Conservation (phyloP, 164 flowering plant genomes). For the Houttuynia cordata region DNA sequence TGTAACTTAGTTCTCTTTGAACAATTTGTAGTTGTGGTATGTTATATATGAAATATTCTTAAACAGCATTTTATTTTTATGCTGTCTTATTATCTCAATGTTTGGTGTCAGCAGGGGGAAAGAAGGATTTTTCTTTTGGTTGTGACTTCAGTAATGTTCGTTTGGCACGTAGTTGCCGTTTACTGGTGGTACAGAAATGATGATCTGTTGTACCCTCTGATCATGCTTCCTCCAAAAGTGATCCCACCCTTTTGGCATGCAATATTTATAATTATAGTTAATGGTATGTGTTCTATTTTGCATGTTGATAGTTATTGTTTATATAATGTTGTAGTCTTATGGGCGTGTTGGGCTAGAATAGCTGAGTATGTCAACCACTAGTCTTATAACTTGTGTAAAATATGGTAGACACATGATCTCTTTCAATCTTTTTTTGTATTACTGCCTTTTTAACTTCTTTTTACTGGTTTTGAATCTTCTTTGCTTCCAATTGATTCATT, state of each 20-base stretch:
- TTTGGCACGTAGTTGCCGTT: slow-evolving; percentile 59
- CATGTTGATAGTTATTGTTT: background rate
- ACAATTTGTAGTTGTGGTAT: too few relatives aligned
- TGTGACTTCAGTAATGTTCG: slow-evolving; percentile 46
- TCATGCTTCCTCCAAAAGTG: slow-evolving; percentile 88
- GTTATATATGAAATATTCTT: too few relatives aligned
- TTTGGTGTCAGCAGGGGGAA: slow-evolving; percentile 65
- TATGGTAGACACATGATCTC: too few relatives aligned
- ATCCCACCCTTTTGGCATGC: slow-evolving; percentile 99
- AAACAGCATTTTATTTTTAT: too few relatives aligned
- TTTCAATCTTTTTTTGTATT: too few relatives aligned
- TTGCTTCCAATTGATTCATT: too few relatives aligned
- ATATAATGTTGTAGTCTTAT: background rate
- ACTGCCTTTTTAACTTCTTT: too few relatives aligned
- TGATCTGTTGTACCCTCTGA: slow-evolving; percentile 71
- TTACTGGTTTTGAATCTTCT: too few relatives aligned
- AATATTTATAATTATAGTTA: slow-evolving; percentile 85
- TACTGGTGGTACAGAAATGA: slow-evolving; percentile 94
- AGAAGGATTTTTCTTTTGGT: slow-evolving; percentile 56
- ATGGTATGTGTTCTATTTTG: slow-evolving; percentile 34
- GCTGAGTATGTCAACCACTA: too few relatives aligned
- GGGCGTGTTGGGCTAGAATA: too few relatives aligned
- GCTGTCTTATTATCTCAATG: background rate
- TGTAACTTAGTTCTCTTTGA: background rate
- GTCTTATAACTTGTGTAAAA: too few relatives aligned